Evolutionary conservation across 108 stramenopile species (phyloP), one percentile per base, ranked within the genome.

Genomic region (Skeletonema costatum): DNA sequence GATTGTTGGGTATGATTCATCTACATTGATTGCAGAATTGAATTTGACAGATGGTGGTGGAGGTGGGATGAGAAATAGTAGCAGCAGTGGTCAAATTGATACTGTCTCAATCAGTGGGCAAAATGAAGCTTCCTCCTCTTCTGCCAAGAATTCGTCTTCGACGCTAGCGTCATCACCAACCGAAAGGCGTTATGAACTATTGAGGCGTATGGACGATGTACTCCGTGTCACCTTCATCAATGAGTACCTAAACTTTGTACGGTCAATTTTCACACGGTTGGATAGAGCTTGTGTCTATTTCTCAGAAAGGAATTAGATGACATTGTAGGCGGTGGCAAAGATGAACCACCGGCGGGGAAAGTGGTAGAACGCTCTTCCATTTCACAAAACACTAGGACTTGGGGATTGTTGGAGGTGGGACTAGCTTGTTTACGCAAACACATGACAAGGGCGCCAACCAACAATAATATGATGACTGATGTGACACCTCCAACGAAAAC

Each of bases 221-320:
- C 75, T 70, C 32, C 63, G 64, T 13, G 44, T 62, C 19, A 75
- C 79, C 21, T 71, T 76, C 50, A 68, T 62, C 11, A 62, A 75
- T 17, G 74, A 80, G 33, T 84, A 80, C 61, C 51, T 96, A 84
- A 83, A 78, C 3, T 91, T 85, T 60, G 86, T 96, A 12, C 85
- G 95, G 21, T 88, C 83, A 66, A 88, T 96, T 19, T 96, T 92
- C 62, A 76, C 93, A 60, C 90, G 89, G 76, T 84, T 96, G 48
- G 95, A 96, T 82, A 78, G 90, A 50, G 81, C 74, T 32, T 93
- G 81, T 74, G 84, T 91, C 0, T 83, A 68, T 32, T 21, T 59
- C 5, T 10, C 77, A 13, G 73, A 74, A 59, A 35, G 32, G 73
- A 56, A 31, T 32, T 78, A 12, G 76, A 74, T 53, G 59, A 64